Evolutionary conservation across 768 basidiomycete species (phyloP).

Genomic region (Russula foetens): DNA sequence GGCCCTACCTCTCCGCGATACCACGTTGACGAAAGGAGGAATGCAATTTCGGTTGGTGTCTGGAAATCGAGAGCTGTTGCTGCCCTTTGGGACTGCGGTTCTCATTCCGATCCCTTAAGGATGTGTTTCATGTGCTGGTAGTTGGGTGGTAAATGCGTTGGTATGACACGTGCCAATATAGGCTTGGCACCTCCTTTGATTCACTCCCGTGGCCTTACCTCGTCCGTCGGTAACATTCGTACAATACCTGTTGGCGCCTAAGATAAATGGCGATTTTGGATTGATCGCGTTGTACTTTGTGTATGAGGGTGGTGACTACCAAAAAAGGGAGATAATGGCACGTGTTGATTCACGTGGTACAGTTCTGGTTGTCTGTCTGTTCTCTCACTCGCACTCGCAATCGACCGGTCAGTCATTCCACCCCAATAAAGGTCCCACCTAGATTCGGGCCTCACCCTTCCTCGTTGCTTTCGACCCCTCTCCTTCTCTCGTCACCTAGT

Average conservation of each 20-base stretch:
- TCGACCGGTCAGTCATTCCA: neutral
- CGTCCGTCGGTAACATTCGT: neutral
- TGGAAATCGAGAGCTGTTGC: neutral
- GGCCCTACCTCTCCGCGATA: conserved; percentile 59
- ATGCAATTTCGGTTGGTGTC: neutral
- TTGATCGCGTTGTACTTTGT: neutral
- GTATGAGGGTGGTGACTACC: too few species aligned
- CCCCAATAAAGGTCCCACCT: neutral
- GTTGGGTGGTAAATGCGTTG: neutral
- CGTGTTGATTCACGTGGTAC: conserved; percentile 6
- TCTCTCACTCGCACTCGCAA: neutral
- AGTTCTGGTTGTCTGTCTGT: neutral
- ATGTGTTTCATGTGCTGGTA: neutral
- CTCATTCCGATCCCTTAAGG: conserved; percentile 4
- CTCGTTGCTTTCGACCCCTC: neutral
- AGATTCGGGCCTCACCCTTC: neutral
- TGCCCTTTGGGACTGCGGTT: neutral
- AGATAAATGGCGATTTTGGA: neutral
- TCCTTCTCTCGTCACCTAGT: neutral
- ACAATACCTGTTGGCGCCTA: neutral
- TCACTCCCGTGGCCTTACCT: neutral
- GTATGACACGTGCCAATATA: neutral
- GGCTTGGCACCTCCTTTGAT: neutral
- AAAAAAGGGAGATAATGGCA: neutral
- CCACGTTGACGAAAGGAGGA: conserved; percentile 8